Percentiles rank a stretch among this genome's conserved stretches.
phyloP scores from a whole-genome alignment of 2,329 filamentous ascomycete species.

The Pseudogymnoascus sp. region DNA sequence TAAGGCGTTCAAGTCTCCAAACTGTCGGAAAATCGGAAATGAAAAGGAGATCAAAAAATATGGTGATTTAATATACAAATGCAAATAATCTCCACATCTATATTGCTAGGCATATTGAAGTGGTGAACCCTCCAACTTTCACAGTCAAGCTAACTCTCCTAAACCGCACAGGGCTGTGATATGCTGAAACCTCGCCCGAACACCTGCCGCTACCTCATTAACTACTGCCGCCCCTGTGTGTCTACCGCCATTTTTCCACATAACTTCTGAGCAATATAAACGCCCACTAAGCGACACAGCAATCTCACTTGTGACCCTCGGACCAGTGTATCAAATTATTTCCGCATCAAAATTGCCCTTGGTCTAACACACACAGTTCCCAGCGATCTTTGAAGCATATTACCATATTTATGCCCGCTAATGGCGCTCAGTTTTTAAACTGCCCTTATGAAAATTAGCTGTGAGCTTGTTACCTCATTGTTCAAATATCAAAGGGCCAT shows the following conservation, averaged over 20 bases:
- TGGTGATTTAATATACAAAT: neutral
- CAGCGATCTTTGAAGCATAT: neutral
- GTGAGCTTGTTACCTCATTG: neutral
- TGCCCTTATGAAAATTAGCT: neutral
- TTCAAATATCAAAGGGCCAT: neutral
- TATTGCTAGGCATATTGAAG: neutral
- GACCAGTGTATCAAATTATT: neutral
- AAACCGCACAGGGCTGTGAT: neutral
- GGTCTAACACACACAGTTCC: neutral
- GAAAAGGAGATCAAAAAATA: neutral
- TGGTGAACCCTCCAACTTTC: neutral
- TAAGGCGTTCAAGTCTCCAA: neutral
- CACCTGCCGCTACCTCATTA: neutral
- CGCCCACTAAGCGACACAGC: neutral
- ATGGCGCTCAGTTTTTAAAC: neutral
- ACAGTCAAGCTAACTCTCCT: neutral
- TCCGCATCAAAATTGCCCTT: neutral
- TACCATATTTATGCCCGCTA: neutral
- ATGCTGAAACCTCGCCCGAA: neutral
- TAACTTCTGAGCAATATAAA: neutral
- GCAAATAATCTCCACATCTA: neutral
- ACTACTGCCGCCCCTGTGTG: neutral
- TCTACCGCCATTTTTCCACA: neutral
- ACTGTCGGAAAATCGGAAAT: conserved; percentile 2
- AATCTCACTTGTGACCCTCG: neutral